phyloP scores from a whole-genome alignment of 306 rosid genomes.

The Inga oerstediana region DNA sequence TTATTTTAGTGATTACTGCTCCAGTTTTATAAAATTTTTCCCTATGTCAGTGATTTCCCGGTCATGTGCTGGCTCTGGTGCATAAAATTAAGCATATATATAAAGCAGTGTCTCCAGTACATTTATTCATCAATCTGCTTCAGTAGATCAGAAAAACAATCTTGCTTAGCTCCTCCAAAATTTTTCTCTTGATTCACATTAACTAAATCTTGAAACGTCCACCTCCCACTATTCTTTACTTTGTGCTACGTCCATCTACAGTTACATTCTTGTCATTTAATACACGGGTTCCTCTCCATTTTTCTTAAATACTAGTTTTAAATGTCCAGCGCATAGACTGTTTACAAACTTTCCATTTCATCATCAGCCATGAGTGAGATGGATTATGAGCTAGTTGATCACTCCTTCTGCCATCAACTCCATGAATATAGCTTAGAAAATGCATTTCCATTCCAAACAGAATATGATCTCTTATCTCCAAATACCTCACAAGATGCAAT shows the following conservation, averaged over 20 bases:
- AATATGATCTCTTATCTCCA: conserved; percentile 30
- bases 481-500: conserved; percentile 29
- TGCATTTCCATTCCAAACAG: conserved; percentile 33
- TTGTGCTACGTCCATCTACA: conserved; percentile 9
- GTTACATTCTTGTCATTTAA: conserved; percentile 22
- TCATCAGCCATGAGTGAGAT: conserved; percentile 36
- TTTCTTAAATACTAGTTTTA: not conserved
- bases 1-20: not conserved
- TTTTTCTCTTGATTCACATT: not conserved
- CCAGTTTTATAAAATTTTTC: not conserved
- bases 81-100: not conserved
- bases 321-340: not conserved
- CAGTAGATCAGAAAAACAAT: conserved; percentile 4
- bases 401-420: conserved; percentile 37
- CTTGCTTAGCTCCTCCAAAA: not conserved
- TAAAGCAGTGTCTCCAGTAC: not conserved
- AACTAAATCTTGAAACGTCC: not conserved
- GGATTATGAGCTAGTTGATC: conserved; percentile 41
- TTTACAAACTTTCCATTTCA: conserved; percentile 18
- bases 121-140: not conserved
- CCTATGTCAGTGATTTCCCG: not conserved
- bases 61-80: not conserved
- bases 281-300: conserved; percentile 6
- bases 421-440: conserved; percentile 39
- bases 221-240: not conserved